phyloP scores from a whole-genome alignment of 208 protist genomes.

The Leishmania mexicana region DNA sequence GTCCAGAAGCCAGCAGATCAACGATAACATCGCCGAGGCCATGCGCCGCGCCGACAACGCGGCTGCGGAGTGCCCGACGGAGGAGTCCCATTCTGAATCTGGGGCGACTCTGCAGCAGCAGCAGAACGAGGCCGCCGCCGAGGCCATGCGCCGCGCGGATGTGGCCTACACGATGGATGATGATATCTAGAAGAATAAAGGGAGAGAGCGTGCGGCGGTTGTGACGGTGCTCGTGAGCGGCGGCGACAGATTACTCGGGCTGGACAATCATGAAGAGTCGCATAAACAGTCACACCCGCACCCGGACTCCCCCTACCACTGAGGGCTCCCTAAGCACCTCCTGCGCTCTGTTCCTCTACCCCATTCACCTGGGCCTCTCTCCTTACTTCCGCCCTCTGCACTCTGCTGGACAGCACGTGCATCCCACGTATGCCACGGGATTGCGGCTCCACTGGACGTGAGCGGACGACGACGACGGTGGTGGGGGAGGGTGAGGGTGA shows the following conservation, averaged over 20 bases:
- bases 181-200: slow-evolving; percentile 1
- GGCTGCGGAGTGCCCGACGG: slow-evolving; percentile 6
- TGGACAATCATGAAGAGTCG: not conserved
- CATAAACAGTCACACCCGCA: not conserved
- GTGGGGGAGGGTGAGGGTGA: not conserved
- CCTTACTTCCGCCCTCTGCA: not conserved
- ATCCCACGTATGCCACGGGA: not conserved
- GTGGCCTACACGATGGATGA: slow-evolving; percentile 7
- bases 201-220: not conserved
- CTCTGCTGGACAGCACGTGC: not conserved
- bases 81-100: not conserved
- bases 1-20: slow-evolving; percentile 23
- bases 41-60: slow-evolving; percentile 32
- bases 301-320: no score
- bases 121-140: slow-evolving; percentile 14
- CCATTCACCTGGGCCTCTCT: not conserved
- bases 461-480: not conserved
- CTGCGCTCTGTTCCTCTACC: slow-evolving; percentile 7
- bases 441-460: not conserved
- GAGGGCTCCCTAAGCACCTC: not conserved
- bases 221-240: not conserved
- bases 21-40: slow-evolving; percentile 28
- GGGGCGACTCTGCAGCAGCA: not conserved
- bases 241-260: not conserved
- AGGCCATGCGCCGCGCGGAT: slow-evolving; percentile 31